A percentile compares a stretch with the other conserved stretches of the same genome.
phyloP scores from a whole-genome alignment of 331 rosid genomes.

The Cydonia oblonga region DNA sequence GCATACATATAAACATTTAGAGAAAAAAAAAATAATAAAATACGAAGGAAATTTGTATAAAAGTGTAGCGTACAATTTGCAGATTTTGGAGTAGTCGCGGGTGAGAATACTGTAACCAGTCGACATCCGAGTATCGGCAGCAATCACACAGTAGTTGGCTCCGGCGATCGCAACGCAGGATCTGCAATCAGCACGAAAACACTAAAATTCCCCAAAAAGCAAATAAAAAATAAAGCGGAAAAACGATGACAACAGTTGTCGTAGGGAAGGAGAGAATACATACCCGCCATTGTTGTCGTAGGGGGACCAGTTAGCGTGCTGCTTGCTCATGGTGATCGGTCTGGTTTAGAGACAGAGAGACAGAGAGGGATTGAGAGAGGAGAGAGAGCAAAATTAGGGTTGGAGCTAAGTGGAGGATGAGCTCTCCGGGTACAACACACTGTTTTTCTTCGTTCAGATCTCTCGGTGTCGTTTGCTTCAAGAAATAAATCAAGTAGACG shows the following conservation, averaged over 20 bases:
- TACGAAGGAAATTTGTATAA: not conserved
- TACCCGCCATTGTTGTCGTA: slow-evolving; percentile 99
- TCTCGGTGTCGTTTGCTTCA: slow-evolving; percentile 40
- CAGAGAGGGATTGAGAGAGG: too few relatives aligned
- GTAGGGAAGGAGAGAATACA: slow-evolving; percentile 22
- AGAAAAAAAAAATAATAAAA: not conserved
- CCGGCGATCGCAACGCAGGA: slow-evolving; percentile 96
- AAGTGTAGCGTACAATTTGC: slow-evolving; percentile 39
- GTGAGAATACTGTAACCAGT: slow-evolving; percentile 90
- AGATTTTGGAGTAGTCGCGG: slow-evolving; percentile 85
- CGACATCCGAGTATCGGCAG: slow-evolving; percentile 92
- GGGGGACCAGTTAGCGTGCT: slow-evolving; percentile 89
- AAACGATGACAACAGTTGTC: not conserved
- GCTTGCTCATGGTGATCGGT: slow-evolving; percentile 52
- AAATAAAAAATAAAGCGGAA: not conserved
- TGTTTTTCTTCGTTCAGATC: slow-evolving; percentile 13
- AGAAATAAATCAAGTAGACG: slow-evolving; percentile 20
- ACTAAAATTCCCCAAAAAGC: not conserved
- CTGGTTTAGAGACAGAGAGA: not conserved
- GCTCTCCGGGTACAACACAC: not conserved
- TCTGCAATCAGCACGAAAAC: slow-evolving; percentile 23
- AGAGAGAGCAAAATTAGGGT: too few relatives aligned
- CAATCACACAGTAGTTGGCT: slow-evolving; percentile 84
- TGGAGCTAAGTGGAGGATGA: not conserved
- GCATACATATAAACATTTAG: not conserved